Base-by-base conservation (phyloP, 1,284 basidiomycete species). In the Coniferiporia sulphurascens region DNA sequence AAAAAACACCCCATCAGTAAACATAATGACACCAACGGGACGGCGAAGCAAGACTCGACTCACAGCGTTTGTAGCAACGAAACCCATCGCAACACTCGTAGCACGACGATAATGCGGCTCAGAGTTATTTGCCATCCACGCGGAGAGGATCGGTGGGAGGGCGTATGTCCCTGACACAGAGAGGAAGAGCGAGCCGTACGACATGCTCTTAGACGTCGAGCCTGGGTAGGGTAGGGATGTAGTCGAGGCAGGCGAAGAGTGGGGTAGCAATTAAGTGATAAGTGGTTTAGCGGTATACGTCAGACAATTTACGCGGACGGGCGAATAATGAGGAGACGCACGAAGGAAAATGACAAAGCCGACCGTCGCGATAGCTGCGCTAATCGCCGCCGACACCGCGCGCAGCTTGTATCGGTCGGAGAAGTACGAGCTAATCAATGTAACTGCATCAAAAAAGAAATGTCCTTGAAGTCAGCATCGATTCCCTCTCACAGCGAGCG, bases 71-170 rank as follows among this genome's bases (percentile, higher is more conserved):
- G 62, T 63, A 8, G 59, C 59, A 17, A 63, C 62, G 27, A 60
- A 63, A 13, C 62, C 62, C 27, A 60, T 21, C 5, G 62, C 62
- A 15, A 63, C 56, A 46, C 59, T 61, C 27, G 62, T 63, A 19
- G 59, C 62, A 13, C 62, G 35, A 19, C 59, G 55, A 27, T 60
- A 63, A 52, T 63, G 62, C 15, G 62, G 62, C 44, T 63, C 62
- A 12, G 59, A 63, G 51, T 61, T 63, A 35, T 63, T 63, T 34
- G 62, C 62, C 59, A 63, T 60, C 62, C 62, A 63, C 22, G 62
- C 62, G 19, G 59, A 60, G 15, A 63, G 44, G 5, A 61, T 22
- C 12, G 62, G 62, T 4, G 62, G 59, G 9, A 59, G 41, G 4
- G 61, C 51, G 50, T 63, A 63, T 4, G 35, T 52, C 13, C 62